A percentile compares a stretch with the other conserved stretches of the same genome.
Evolutionary conservation across 148 eudicot species (phyloP).

Genomic region (Rhododendron molle): DNA sequence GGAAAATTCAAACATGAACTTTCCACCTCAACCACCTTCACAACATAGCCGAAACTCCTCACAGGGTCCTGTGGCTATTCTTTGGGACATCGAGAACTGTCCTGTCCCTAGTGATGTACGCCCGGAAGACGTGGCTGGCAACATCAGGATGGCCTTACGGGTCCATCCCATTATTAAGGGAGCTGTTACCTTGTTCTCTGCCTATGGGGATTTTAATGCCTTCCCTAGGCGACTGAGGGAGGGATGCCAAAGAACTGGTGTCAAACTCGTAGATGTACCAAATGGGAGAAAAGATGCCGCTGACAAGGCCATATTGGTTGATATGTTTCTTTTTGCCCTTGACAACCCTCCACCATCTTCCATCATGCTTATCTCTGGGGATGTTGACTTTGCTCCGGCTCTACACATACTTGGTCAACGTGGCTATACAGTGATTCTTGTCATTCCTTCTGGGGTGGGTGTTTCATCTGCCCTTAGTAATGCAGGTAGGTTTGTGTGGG

Average conservation of each 20-base stretch:
- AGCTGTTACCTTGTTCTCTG: constrained; percentile 77
- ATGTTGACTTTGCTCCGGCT: constrained; percentile 97
- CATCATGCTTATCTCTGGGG: constrained; percentile 92
- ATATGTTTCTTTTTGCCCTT: constrained; percentile 97
- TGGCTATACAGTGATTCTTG: constrained; percentile 86
- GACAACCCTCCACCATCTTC: constrained; percentile 92
- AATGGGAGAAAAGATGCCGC: constrained; percentile 98
- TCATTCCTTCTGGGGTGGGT: constrained; percentile 71
- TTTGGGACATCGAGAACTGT: constrained; percentile 99
- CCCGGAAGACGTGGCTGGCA: constrained; percentile 89
- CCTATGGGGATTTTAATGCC: constrained; percentile 90
- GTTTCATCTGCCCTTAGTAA: constrained; percentile 90
- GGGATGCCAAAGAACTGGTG: constrained; percentile 97
- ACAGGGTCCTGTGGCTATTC: constrained; percentile 76
- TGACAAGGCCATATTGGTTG: constrained; percentile 96
- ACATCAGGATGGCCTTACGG: constrained; percentile 85
- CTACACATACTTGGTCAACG: constrained; percentile 94
- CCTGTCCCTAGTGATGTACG: constrained; percentile 92
- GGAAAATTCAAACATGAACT: constrained; percentile 21
- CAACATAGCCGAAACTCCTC: constrained; percentile 26
- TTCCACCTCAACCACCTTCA: constrained; percentile 26
- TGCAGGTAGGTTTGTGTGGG: constrained; percentile 97
- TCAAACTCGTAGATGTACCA: constrained; percentile 88
- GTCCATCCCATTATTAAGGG: constrained; percentile 85
- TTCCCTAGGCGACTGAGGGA: constrained; percentile 91